Evolutionary conservation across 2,329 filamentous ascomycete genomes (phyloP).

Genomic region (Talaromyces amestolkiae): DNA sequence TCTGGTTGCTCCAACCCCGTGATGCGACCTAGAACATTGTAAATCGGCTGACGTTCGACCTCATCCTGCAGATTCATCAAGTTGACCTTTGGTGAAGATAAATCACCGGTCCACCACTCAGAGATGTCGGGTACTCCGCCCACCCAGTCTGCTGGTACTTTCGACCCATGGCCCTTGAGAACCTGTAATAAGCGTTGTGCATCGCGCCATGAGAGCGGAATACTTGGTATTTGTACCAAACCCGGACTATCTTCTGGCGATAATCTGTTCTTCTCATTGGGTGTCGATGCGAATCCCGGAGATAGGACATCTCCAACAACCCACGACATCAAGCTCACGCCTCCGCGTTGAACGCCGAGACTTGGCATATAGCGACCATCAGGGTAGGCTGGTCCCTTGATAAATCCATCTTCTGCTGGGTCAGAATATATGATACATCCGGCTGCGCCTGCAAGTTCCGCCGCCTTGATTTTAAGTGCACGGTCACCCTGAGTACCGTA

Average conservation of each 20-base stretch:
- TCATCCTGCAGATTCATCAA: conserved; percentile 87
- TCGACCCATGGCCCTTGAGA: conserved; percentile 70
- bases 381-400: conserved; percentile 69
- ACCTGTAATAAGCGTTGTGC: conserved; percentile 74
- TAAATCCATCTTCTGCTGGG: conserved; percentile 78
- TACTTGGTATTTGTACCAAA: conserved; percentile 78
- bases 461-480: conserved; percentile 83
- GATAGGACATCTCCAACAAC: conserved; percentile 89
- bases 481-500: conserved; percentile 70
- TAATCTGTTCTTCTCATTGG: conserved; percentile 58
- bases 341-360: conserved; percentile 78
- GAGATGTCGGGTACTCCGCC: conserved; percentile 72
- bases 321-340: conserved; percentile 77
- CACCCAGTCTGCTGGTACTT: conserved; percentile 67
- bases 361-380: conserved; percentile 75
- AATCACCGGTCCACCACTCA: conserved; percentile 82
- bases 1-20: conserved; percentile 76
- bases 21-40: conserved; percentile 86
- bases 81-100: conserved; percentile 71
- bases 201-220: conserved; percentile 87
- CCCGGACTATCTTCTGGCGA: conserved; percentile 68
- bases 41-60: conserved; percentile 76
- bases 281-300: conserved; percentile 69
- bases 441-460: conserved; percentile 78
- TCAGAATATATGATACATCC: conserved; percentile 94